Evolutionary conservation across 768 basidiomycete genomes (phyloP).

Genomic region (Trametes gibbosa): DNA sequence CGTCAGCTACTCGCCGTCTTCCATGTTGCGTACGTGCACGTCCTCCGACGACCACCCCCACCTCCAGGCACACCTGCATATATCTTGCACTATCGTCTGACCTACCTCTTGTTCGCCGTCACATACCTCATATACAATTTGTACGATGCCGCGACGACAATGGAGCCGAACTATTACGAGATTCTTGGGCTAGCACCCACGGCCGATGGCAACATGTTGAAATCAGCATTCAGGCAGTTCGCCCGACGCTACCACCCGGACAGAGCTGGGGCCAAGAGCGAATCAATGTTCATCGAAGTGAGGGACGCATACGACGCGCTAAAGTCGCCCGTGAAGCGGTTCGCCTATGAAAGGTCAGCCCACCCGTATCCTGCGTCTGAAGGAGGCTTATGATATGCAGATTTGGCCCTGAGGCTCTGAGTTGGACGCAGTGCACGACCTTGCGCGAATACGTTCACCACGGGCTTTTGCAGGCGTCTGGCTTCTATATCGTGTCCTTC

Average conservation of each 20-base stretch:
- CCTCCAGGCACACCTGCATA: slow-evolving; percentile 43
- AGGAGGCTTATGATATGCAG: slow-evolving; percentile 35
- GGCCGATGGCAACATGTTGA: slow-evolving; percentile 68
- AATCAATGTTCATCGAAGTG: slow-evolving; percentile 64
- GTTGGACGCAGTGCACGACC: slow-evolving; percentile 68
- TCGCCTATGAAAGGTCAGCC: slow-evolving; percentile 80
- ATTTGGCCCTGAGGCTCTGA: slow-evolving; percentile 72
- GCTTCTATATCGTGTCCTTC: slow-evolving; percentile 65
- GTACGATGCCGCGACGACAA: slow-evolving; percentile 50
- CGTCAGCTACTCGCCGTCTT: slow-evolving; percentile 46
- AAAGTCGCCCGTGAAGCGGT: slow-evolving; percentile 72
- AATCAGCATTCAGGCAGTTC: slow-evolving; percentile 71
- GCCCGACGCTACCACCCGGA: slow-evolving; percentile 79
- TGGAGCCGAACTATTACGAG: slow-evolving; percentile 76
- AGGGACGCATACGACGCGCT: slow-evolving; percentile 76
- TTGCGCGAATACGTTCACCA: slow-evolving; percentile 64
- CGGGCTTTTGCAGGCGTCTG: slow-evolving; percentile 59
- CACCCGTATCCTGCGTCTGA: not conserved
- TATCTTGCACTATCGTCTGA: slow-evolving; percentile 57
- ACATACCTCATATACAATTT: slow-evolving; percentile 68
- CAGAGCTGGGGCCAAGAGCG: slow-evolving; percentile 57
- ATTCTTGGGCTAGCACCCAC: slow-evolving; percentile 59
- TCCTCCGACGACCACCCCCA: slow-evolving; percentile 37
- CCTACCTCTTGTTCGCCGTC: slow-evolving; percentile 61
- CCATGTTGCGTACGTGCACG: slow-evolving; percentile 36